phyloP scores from a whole-genome alignment of 164 flowering plant species.

The Sextonia rubra region DNA sequence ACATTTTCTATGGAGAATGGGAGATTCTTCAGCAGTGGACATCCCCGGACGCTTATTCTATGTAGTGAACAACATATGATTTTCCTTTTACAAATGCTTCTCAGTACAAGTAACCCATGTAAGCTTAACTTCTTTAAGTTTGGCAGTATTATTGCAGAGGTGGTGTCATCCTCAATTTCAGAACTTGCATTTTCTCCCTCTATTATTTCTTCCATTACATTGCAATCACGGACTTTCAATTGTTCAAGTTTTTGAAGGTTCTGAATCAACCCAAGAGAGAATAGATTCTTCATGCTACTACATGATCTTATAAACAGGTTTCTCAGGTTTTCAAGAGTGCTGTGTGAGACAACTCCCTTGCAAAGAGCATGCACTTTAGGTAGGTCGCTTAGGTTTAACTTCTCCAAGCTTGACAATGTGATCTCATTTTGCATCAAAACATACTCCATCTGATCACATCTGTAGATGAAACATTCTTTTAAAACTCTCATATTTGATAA shows the following conservation, averaged over 20 bases:
- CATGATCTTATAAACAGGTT: background rate
- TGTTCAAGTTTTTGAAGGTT: conserved; percentile 10
- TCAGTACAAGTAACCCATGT: background rate
- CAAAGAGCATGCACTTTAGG: background rate
- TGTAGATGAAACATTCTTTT: background rate
- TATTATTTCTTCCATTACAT: conserved; percentile 3
- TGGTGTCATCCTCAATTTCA: background rate
- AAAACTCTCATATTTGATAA: background rate
- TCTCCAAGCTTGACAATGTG: background rate
- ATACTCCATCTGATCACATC: conserved; percentile 1
- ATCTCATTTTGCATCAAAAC: background rate
- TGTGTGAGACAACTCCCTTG: background rate
- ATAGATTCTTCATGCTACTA: background rate
- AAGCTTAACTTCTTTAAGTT: background rate
- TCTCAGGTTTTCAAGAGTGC: background rate
- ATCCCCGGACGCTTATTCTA: background rate
- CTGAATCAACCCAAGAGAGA: conserved; percentile 1
- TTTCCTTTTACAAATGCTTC: background rate
- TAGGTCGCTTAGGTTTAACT: background rate
- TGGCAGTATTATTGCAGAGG: background rate
- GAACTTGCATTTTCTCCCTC: background rate
- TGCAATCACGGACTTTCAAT: background rate
- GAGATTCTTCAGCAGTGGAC: conserved; percentile 2
- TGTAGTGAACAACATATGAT: conserved; percentile 1
- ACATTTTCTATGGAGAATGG: background rate